Evolutionary conservation across 495 filamentous ascomycete species (phyloP), one percentile per base, ranked within the genome.

Genomic region (Penicillium bovifimosum): DNA sequence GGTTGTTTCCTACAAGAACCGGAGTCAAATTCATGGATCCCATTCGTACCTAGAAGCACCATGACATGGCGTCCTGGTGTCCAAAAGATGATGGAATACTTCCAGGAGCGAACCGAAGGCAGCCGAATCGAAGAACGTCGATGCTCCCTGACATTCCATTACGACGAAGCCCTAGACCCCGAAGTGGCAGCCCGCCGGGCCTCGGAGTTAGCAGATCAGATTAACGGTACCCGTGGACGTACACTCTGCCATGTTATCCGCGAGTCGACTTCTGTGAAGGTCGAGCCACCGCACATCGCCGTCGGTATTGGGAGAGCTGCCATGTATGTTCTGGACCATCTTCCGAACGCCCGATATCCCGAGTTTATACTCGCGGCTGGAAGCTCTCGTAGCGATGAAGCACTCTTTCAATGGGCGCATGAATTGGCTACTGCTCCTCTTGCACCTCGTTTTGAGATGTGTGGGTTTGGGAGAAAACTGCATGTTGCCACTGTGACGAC

Each of bases 321-420:
- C 6, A 85, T 84, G 3, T 71, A 74, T 33, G 79, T 90, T 47
- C 78, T 86, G 48, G 64, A n/a, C 38, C 64, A 33, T 61, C 67
- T 41, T 58, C 73, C 68, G n/a, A 9, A 17, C 9, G 9, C 50
- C 14, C 46, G 55, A 6, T 47, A 60, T 51, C 77, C 80, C 1
- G 85, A 91, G 54, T 95, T 91, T 66, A 62, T 96, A 24, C 81
- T 93, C 70, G 87, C 91, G 14, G 77, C 85, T 32, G 90, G 90
- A 34, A 85, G 91, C 56, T 82, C 87, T 18, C 81, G 90, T 8
- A 87, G 88, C 48, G 88, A 91, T 56, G 90, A 96, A 56, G 81
- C 85, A 50, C 77, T 93, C 43, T 96, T 90, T 67, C 85, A 81
- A 29, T 96, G 90, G 91, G 91, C 90, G 14, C 90, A 93, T 70